These are phyloP conservation scores for Myxozyma vanderwaltii DNA, from an alignment of 805 yeast genomes.

Conservation along the genomic window DNA sequence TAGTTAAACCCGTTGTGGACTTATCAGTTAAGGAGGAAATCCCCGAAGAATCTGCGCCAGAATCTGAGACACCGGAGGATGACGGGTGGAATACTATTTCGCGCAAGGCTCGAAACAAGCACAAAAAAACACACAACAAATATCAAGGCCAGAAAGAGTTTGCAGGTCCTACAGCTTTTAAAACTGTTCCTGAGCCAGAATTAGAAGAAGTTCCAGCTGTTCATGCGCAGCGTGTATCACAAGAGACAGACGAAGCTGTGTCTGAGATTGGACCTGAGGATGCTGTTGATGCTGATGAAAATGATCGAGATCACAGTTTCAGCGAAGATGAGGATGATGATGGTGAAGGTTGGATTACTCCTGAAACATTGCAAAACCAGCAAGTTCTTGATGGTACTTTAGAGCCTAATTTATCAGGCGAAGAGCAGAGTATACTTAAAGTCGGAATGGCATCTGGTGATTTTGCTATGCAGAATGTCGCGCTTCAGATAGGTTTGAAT, in stretches of 20 bases:
- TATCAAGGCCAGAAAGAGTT: neutral
- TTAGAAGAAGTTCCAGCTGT: neutral
- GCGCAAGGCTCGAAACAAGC: slow-evolving; percentile 6
- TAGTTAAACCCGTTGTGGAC: neutral
- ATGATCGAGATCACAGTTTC: neutral
- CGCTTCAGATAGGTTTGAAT: slow-evolving; percentile 85
- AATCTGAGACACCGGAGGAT: neutral
- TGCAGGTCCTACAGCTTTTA: slow-evolving; percentile 1
- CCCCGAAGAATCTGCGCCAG: neutral
- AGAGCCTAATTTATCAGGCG: slow-evolving; percentile 52
- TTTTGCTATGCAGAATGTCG: slow-evolving; percentile 95
- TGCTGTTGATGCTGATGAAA: slow-evolving; percentile 7
- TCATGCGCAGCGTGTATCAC: slow-evolving; percentile 3
- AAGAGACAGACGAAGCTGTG: slow-evolving; percentile 19
- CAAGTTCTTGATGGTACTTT: slow-evolving; percentile 56
- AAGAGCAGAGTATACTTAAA: slow-evolving; percentile 50
- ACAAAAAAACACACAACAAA: neutral
- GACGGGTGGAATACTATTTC: slow-evolving; percentile 30
- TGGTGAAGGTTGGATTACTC: slow-evolving; percentile 88
- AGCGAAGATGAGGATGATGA: slow-evolving; percentile 75
- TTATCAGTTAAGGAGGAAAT: neutral
- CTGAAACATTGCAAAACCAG: slow-evolving; percentile 75
- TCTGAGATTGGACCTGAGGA: slow-evolving; percentile 11
- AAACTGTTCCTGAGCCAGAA: slow-evolving; percentile 8
- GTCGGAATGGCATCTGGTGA: slow-evolving; percentile 93